Percentiles rank a stretch among this genome's conserved stretches.
Evolutionary conservation across 1,284 basidiomycete species (phyloP).

Genomic region (Cryptococcus floricola): DNA sequence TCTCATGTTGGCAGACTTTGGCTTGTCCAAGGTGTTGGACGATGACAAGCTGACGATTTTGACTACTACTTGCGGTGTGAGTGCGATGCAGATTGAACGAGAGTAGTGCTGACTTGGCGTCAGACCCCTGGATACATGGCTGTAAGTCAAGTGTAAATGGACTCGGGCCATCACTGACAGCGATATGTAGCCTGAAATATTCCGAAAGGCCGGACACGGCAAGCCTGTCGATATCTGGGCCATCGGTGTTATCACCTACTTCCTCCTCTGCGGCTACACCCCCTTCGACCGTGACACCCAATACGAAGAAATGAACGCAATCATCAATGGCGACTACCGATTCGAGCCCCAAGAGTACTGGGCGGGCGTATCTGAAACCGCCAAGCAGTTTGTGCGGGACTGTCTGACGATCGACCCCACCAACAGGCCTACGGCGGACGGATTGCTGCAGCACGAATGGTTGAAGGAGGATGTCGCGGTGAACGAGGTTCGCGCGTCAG

Average conservation of each 20-base stretch:
- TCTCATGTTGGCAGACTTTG: constrained; percentile 97
- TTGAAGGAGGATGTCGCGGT: constrained; percentile 55
- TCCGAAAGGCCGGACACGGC: constrained; percentile 90
- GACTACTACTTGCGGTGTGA: constrained; percentile 84
- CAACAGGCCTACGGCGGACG: constrained; percentile 68
- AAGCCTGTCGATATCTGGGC: constrained; percentile 98
- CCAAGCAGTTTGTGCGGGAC: constrained; percentile 70
- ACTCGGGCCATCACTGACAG: constrained; percentile 1
- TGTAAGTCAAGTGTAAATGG: constrained; percentile 13
- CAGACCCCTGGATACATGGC: constrained; percentile 73
- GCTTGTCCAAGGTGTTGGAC: constrained; percentile 72
- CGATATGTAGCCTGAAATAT: constrained; percentile 73
- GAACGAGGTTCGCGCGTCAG: constrained; percentile 52
- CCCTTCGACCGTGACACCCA: constrained; percentile 89
- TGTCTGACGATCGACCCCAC: constrained; percentile 81
- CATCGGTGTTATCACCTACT: constrained; percentile 94
- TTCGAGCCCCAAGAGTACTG: constrained; percentile 89
- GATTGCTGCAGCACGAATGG: constrained; percentile 76
- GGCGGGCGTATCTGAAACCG: constrained; percentile 74
- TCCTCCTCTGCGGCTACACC: constrained; percentile 90
- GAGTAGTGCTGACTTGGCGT: not conserved
- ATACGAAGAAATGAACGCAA: constrained; percentile 86
- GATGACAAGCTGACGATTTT: constrained; percentile 82
- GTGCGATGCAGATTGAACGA: constrained; percentile 1
- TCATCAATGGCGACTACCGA: constrained; percentile 83